Evolutionary conservation across 805 yeast species (phyloP), one percentile per base, ranked within the genome.

Genomic region (Ogataea saltuana): DNA sequence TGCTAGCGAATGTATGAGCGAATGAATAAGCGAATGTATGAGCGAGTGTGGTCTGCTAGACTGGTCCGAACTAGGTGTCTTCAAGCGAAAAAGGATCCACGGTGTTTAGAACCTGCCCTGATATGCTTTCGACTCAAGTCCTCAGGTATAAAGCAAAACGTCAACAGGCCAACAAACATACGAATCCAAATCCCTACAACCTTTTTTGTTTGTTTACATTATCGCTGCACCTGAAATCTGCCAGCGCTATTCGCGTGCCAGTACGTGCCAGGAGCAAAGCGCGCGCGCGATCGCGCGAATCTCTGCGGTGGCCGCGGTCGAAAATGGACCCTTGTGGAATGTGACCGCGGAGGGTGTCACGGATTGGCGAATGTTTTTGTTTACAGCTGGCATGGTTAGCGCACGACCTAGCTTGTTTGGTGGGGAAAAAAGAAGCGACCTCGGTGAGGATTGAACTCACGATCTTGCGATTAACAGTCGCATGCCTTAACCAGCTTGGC

Each of bases 401-500:
- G 32, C 39, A 36, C 39, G 39, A 27, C 39, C 28, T 25, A 4
- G 19, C 22, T 16, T n/a, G 28, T 17, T 30, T 29, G 18, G 27
- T 20, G 11, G 13, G 45, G 23, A 42, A 49, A 46, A 41, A 46
- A 23, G 18, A 20, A 42, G 38, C 56, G 56, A 50, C 54, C 56
- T 44, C 51, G 54, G 56, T 52, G 56, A 52, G 56, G 56, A 52
- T 52, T 48, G 56, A 52, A 52, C 56, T 52, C 56, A 52, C 56
- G 56, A 52, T 52, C 56, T 52, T 48, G 53, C 56, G 56, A 52
- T 52, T 52, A 52, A 52, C 56, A 52, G 56, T 52, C 56, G 56
- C 52, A 52, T 52, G 56, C 56, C 56, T 52, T 52, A 52, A 50
- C 56, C 56, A 52, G 56, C 56, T 52, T 52, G 56, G 56, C 56